A percentile compares a stretch with the other conserved stretches of the same genome.
phyloP scores from a whole-genome alignment of 495 filamentous ascomycete genomes.

The Gamarada debralockiae region DNA sequence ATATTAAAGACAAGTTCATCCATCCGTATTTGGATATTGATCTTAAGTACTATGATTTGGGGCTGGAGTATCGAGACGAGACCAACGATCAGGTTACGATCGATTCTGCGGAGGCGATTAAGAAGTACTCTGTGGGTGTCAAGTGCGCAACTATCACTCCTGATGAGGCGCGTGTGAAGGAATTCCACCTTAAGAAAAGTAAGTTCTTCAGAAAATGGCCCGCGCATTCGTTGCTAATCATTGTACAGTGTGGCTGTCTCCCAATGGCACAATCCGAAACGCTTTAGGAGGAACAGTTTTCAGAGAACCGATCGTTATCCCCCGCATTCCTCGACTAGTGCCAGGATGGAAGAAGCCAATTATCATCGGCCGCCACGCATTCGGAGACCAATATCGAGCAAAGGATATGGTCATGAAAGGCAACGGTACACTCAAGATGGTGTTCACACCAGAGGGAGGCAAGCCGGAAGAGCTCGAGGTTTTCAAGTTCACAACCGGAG shows the following conservation, averaged over 20 bases:
- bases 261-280: constrained; percentile 98
- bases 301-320: constrained; percentile 96
- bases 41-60: constrained; percentile 98
- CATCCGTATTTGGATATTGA: constrained; percentile 92
- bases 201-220: constrained; percentile 27
- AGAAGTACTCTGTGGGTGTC: constrained; percentile 97
- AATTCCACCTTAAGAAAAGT: constrained; percentile 98
- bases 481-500: constrained; percentile 77
- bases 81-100: constrained; percentile 94
- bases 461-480: constrained; percentile 85
- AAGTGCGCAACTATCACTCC: constrained; percentile 99
- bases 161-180: constrained; percentile 91
- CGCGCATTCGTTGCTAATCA: not conserved
- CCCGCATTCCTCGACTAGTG: constrained; percentile 84
- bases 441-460: constrained; percentile 82
- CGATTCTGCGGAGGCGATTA: constrained; percentile 94
- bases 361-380: constrained; percentile 97
- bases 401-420: constrained; percentile 81
- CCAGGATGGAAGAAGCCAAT: constrained; percentile 98
- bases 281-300: constrained; percentile 94
- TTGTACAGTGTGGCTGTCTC: constrained; percentile 85
- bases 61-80: constrained; percentile 90
- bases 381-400: constrained; percentile 97
- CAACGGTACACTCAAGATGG: constrained; percentile 84
- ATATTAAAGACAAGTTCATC: constrained; percentile 98